Conservation (phyloP, 2,329 filamentous ascomycete genomes). For the Xylariomycetidae sp. region DNA sequence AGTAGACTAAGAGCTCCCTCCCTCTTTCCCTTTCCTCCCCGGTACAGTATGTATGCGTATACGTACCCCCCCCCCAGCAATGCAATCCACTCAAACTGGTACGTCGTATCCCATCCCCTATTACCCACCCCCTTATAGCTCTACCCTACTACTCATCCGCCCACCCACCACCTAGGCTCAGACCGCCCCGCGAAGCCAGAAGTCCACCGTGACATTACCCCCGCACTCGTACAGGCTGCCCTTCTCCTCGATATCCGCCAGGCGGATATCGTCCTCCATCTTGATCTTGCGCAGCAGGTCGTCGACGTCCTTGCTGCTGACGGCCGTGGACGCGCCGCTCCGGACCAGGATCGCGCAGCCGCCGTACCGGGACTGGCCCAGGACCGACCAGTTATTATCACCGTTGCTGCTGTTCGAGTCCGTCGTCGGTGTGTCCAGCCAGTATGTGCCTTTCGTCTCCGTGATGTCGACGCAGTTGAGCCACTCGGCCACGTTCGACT, state of each 20-base stretch:
- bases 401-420: conserved; percentile 1
- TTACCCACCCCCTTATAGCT: too few relatives aligned
- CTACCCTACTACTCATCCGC: too few relatives aligned
- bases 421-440: conserved; percentile 5
- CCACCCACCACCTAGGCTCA: too few relatives aligned
- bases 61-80: too few relatives aligned
- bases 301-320: conserved; percentile 13
- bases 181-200: conserved; percentile 13
- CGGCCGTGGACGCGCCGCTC: conserved; percentile 6
- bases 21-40: too few relatives aligned
- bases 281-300: conserved; percentile 10
- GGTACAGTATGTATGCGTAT: too few relatives aligned
- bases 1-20: too few relatives aligned
- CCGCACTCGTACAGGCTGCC: conserved; percentile 8
- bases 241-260: conserved; percentile 8
- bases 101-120: too few relatives aligned
- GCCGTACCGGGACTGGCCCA: conserved; percentile 3
- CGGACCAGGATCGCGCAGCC: conserved; percentile 11
- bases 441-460: too few relatives aligned
- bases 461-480: conserved; percentile 10
- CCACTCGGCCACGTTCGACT: conserved; percentile 9
- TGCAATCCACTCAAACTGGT: too few relatives aligned
- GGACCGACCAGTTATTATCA: conserved; percentile 13
- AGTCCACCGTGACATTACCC: conserved; percentile 6
- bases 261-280: conserved; percentile 1